phyloP scores from a whole-genome alignment of 768 basidiomycete species.

The button mushroom (Agaricus bisporus) region DNA sequence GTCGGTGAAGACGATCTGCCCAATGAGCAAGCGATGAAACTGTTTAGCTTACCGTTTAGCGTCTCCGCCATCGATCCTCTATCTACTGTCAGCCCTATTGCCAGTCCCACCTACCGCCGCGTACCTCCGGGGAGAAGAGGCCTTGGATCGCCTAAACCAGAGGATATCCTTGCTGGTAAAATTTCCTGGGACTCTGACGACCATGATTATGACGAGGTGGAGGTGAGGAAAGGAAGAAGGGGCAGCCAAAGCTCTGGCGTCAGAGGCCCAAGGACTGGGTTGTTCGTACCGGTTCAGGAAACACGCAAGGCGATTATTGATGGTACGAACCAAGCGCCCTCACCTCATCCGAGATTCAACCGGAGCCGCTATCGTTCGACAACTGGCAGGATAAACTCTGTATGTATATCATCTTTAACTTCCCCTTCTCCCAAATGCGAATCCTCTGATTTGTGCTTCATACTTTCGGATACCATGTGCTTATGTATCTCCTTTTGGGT shows the following conservation, averaged over 20 bases:
- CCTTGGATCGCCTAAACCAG: slow-evolving; percentile 43
- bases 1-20: slow-evolving; percentile 70
- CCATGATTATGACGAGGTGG: slow-evolving; percentile 24
- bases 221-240: slow-evolving; percentile 17
- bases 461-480: slow-evolving; percentile 9
- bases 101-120: slow-evolving; percentile 33
- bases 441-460: slow-evolving; percentile 8
- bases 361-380: slow-evolving; percentile 16
- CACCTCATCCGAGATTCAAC: slow-evolving; percentile 43
- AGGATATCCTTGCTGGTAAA: slow-evolving; percentile 63
- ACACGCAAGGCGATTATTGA: slow-evolving; percentile 40
- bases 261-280: slow-evolving; percentile 31
- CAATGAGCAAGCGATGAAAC: slow-evolving; percentile 68
- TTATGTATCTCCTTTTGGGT: slow-evolving; percentile 12
- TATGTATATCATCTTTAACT: slow-evolving; percentile 21
- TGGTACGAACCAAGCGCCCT: slow-evolving; percentile 38
- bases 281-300: slow-evolving; percentile 31
- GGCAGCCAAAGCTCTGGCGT: slow-evolving; percentile 21
- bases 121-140: slow-evolving; percentile 9
- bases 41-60: slow-evolving; percentile 60
- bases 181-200: slow-evolving; percentile 49
- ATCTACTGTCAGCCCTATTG: slow-evolving; percentile 62
- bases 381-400: slow-evolving; percentile 16
- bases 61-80: slow-evolving; percentile 67
- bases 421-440: slow-evolving; percentile 4